phyloP scores from a whole-genome alignment of 345 rosid species.

The Noccaea caerulescens region DNA sequence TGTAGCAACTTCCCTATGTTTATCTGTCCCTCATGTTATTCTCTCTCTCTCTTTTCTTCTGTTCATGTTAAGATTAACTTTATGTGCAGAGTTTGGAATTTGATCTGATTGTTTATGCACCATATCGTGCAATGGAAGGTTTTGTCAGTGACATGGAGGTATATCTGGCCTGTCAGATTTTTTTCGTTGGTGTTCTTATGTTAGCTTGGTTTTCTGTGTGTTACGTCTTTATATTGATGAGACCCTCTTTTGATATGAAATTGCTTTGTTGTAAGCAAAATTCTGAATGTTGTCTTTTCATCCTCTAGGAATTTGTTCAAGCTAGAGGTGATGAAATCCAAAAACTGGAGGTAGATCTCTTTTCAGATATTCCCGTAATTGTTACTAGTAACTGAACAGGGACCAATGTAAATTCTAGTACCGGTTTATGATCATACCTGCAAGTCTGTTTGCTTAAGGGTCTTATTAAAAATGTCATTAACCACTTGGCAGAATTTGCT shows the following conservation, averaged over 20 bases:
- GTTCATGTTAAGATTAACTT: slow-evolving; percentile 23
- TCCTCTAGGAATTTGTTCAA: slow-evolving; percentile 62
- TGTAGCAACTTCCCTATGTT: slow-evolving; percentile 24
- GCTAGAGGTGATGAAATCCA: slow-evolving; percentile 60
- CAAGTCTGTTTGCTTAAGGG: slow-evolving; percentile 12
- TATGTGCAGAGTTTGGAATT: slow-evolving; percentile 85
- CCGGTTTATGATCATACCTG: not conserved
- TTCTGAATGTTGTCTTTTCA: slow-evolving; percentile 21
- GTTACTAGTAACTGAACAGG: not conserved
- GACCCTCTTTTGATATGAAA: not conserved
- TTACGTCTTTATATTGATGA: not conserved
- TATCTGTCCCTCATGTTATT: slow-evolving; percentile 13
- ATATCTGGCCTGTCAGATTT: slow-evolving; percentile 18
- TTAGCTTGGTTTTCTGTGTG: slow-evolving; percentile 4
- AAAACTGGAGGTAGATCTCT: slow-evolving; percentile 60
- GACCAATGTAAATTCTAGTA: no score
- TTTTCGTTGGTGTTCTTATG: not conserved
- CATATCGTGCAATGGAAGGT: slow-evolving; percentile 93
- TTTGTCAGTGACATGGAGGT: slow-evolving; percentile 82
- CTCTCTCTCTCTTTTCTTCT: slow-evolving; percentile 17
- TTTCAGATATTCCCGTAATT: not conserved
- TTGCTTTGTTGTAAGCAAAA: slow-evolving; percentile 11
- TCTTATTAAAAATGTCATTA: slow-evolving; percentile 11
- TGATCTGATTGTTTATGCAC: slow-evolving; percentile 95
- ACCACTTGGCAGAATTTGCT: slow-evolving; percentile 59